phyloP scores from a whole-genome alignment of 2,329 filamentous ascomycete genomes.

The Diaporthe australafricana region DNA sequence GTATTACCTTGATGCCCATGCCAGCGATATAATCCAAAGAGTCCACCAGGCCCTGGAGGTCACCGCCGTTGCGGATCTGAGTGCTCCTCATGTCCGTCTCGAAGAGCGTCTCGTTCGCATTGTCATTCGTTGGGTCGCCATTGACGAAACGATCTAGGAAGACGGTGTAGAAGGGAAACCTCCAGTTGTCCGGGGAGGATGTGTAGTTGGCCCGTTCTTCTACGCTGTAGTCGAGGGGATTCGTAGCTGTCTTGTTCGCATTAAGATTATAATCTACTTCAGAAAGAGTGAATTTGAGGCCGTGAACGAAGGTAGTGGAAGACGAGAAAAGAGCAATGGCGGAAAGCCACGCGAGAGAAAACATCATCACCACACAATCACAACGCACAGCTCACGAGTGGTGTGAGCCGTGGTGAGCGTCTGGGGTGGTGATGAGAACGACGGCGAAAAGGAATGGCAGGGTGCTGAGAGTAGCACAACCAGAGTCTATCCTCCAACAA shows the following conservation, averaged over 20 bases:
- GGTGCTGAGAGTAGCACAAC: slow-evolving; percentile 33
- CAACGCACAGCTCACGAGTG: slow-evolving; percentile 37
- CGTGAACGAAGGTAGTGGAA: slow-evolving; percentile 43
- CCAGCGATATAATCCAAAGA: slow-evolving; percentile 73
- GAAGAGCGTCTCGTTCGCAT: slow-evolving; percentile 69
- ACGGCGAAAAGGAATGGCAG: slow-evolving; percentile 32
- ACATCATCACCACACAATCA: slow-evolving; percentile 42
- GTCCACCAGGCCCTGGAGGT: slow-evolving; percentile 67
- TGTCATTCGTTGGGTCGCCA: slow-evolving; percentile 72
- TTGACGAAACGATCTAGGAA: slow-evolving; percentile 74
- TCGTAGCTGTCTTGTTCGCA: slow-evolving; percentile 64
- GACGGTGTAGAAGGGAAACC: slow-evolving; percentile 74
- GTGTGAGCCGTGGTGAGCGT: slow-evolving; percentile 34
- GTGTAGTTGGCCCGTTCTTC: slow-evolving; percentile 60
- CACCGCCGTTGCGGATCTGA: slow-evolving; percentile 73
- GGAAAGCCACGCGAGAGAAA: slow-evolving; percentile 43
- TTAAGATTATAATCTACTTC: slow-evolving; percentile 69
- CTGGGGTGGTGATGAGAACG: slow-evolving; percentile 18
- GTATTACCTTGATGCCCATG: slow-evolving; percentile 66
- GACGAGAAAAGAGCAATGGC: slow-evolving; percentile 42
- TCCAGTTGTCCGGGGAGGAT: slow-evolving; percentile 70
- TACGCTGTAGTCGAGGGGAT: slow-evolving; percentile 69
- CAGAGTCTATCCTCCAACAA: slow-evolving; percentile 34
- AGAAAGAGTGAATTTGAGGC: slow-evolving; percentile 44
- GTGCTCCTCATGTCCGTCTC: slow-evolving; percentile 71